Evolutionary conservation across 352 stramenopile genomes (phyloP).

Genomic region (Phytophthora litchii): DNA sequence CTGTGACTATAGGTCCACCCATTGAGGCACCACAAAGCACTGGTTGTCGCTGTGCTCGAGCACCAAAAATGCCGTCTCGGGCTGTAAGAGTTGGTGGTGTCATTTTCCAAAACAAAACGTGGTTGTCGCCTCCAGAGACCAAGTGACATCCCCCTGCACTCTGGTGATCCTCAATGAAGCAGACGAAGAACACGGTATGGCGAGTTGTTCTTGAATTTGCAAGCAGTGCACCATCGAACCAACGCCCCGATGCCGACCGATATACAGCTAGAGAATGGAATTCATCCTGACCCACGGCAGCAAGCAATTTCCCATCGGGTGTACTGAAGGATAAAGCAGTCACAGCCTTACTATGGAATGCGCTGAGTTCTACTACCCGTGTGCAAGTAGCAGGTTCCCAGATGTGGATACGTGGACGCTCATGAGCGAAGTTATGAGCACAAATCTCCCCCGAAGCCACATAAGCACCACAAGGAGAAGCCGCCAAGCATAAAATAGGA

Average conservation of each 20-base stretch:
- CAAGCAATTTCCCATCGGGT: slow-evolving; percentile 48
- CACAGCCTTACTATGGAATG: slow-evolving; percentile 72
- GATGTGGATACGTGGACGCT: slow-evolving; percentile 71
- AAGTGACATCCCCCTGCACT: slow-evolving; percentile 52
- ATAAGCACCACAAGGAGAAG: slow-evolving; percentile 55
- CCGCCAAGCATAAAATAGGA: slow-evolving; percentile 62
- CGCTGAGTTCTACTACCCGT: slow-evolving; percentile 51
- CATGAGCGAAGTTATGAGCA: slow-evolving; percentile 50
- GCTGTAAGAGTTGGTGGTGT: slow-evolving; percentile 53
- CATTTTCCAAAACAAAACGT: slow-evolving; percentile 78
- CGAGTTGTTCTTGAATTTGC: slow-evolving; percentile 56
- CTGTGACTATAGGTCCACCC: slow-evolving; percentile 57
- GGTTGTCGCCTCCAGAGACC: slow-evolving; percentile 66
- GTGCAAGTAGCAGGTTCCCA: slow-evolving; percentile 74
- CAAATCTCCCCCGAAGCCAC: slow-evolving; percentile 81
- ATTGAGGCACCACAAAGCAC: slow-evolving; percentile 69
- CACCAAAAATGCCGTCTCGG: slow-evolving; percentile 67
- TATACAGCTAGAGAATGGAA: slow-evolving; percentile 80
- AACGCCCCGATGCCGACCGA: slow-evolving; percentile 56
- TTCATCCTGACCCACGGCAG: slow-evolving; percentile 73
- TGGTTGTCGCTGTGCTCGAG: slow-evolving; percentile 57
- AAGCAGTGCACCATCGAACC: slow-evolving; percentile 68
- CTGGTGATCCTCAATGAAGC: slow-evolving; percentile 63
- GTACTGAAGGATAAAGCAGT: slow-evolving; percentile 67
- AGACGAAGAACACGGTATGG: slow-evolving; percentile 62